Evolutionary conservation across 75 land plant genomes (phyloP), one percentile per base, ranked within the genome.

Genomic region (Picea glauca): DNA sequence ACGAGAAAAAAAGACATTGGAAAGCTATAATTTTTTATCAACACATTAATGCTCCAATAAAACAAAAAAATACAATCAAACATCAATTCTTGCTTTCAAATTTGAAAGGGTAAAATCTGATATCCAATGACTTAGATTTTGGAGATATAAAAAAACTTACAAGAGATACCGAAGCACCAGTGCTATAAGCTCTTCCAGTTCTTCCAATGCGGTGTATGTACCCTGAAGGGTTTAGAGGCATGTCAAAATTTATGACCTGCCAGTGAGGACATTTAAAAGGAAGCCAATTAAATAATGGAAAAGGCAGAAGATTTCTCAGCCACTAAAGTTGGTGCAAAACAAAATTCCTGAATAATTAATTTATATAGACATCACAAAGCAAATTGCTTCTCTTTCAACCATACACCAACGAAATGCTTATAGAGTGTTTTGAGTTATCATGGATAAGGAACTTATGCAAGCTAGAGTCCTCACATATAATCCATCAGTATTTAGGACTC

Each of bases 121-220:
- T 6, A 40, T 70, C 50, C 73, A 70, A 20, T 35, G 12, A 70
- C 20, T 43, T 35, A 5, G 43, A 70, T 70, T 32, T 3, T 20
- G 17, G 54, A 8, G 23, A 58, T 57, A 2, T 7, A 70, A 23
- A 32, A 20, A 7, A 56, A 89, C 93, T 81, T 77, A 96, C 99
- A 76, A 96, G 87, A 67, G 99, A 94, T 11, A 96, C 82, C 62
- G 99, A 87, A 38, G 91, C 84, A 75, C 99, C 99, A 62, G 98
- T 87, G 77, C 77, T 91, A 77, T 89, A 84, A 46, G 90, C 99
- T 83, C 99, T 88, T 80, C 99, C 98, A 76, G 99, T 96, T 54
- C 99, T 90, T 63, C 99, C 99, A 84, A 96, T 93, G 12, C 99
- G 89, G 79, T 96, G 95, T 13, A 94, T 85, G 79, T 94, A 96